phyloP scores from a whole-genome alignment of 2,329 filamentous ascomycete genomes.

The Fusarium sp. region DNA sequence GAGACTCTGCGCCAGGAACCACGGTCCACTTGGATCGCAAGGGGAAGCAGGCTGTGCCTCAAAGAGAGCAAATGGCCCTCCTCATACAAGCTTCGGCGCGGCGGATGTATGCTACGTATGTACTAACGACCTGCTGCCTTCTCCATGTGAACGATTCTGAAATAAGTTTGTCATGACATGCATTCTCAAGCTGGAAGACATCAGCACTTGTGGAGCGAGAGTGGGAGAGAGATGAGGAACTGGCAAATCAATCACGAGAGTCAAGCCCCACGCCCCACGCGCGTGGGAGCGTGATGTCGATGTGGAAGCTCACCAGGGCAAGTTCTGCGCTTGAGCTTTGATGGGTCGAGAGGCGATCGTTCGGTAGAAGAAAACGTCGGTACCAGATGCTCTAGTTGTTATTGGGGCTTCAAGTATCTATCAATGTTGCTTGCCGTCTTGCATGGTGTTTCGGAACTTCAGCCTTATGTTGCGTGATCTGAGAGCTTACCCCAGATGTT shows the following conservation, averaged over 20 bases:
- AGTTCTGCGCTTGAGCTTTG: conserved; percentile 18
- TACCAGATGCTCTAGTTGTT: not conserved
- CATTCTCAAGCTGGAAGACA: conserved; percentile 32
- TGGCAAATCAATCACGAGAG: conserved; percentile 41
- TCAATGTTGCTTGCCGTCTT: conserved; percentile 14
- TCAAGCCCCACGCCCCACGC: conserved; percentile 42
- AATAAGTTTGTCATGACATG: conserved; percentile 44
- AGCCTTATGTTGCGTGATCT: conserved; percentile 36
- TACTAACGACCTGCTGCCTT: conserved; percentile 25
- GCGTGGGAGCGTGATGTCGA: conserved; percentile 37
- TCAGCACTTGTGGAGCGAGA: conserved; percentile 44
- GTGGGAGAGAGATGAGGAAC: conserved; percentile 37
- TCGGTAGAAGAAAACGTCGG: not conserved
- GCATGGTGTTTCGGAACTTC: conserved; percentile 23
- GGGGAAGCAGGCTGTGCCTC: conserved; percentile 17
- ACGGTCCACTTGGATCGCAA: conserved; percentile 28
- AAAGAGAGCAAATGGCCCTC: conserved; percentile 16
- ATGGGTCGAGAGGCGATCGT: not conserved
- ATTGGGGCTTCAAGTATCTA: conserved; percentile 14
- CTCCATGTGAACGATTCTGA: conserved; percentile 38
- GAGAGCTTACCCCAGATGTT: conserved; percentile 24
- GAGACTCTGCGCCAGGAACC: conserved; percentile 33
- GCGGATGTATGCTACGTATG: conserved; percentile 13
- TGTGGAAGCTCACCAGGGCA: conserved; percentile 36
- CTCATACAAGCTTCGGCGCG: conserved; percentile 23